phyloP scores from a whole-genome alignment of 2,329 filamentous ascomycete species.

The Botrytis medusae region DNA sequence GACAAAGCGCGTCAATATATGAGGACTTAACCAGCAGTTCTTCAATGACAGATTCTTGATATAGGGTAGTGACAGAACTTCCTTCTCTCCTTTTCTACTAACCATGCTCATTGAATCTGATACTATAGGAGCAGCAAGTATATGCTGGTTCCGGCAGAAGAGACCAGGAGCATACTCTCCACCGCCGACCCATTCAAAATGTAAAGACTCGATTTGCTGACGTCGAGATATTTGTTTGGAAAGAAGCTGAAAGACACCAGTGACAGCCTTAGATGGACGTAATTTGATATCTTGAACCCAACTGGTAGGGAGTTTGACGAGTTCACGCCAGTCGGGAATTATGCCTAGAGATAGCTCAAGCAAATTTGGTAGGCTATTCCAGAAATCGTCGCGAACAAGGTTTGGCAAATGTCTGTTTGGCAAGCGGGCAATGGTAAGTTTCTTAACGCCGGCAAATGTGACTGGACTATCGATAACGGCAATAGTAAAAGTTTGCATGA shows the following conservation, averaged over 20 bases:
- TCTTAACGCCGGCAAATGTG: slow-evolving; percentile 55
- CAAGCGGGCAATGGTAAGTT: slow-evolving; percentile 62
- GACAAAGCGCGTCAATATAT: slow-evolving; percentile 54
- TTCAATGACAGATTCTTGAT: slow-evolving; percentile 60
- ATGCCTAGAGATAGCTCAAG: slow-evolving; percentile 57
- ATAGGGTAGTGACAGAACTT: slow-evolving; percentile 53
- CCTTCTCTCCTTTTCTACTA: slow-evolving; percentile 29
- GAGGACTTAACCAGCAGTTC: slow-evolving; percentile 68
- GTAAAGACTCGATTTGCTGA: slow-evolving; percentile 55
- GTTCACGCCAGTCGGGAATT: slow-evolving; percentile 64
- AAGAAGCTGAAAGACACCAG: slow-evolving; percentile 54
- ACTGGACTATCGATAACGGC: slow-evolving; percentile 60
- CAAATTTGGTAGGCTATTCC: slow-evolving; percentile 57
- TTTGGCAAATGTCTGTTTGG: slow-evolving; percentile 60
- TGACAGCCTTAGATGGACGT: slow-evolving; percentile 52
- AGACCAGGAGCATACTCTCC: slow-evolving; percentile 65
- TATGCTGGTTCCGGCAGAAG: slow-evolving; percentile 59
- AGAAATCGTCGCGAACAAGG: slow-evolving; percentile 59
- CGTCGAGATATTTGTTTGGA: slow-evolving; percentile 49
- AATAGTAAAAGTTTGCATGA: slow-evolving; percentile 66
- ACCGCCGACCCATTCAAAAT: slow-evolving; percentile 66
- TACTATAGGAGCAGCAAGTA: slow-evolving; percentile 60
- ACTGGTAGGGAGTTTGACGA: slow-evolving; percentile 53
- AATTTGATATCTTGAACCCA: slow-evolving; percentile 50
- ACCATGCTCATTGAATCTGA: slow-evolving; percentile 40